Percentiles rank a stretch among this genome's conserved stretches.
phyloP scores from a whole-genome alignment of 1,139 yeast species.

The Hansenula sp. region DNA sequence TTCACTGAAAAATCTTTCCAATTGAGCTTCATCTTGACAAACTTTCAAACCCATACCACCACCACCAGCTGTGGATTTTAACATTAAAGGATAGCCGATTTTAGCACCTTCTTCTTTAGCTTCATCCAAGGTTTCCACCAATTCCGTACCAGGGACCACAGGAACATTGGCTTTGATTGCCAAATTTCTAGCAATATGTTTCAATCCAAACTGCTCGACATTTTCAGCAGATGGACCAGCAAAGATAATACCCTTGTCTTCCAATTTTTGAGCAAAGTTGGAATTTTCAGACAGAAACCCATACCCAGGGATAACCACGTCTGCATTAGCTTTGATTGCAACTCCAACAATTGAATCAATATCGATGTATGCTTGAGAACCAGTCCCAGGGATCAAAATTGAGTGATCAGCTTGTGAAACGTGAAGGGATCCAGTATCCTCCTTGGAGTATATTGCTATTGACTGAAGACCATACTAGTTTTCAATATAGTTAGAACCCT shows the following conservation, averaged over 20 bases:
- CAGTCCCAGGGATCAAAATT: constrained; percentile 33
- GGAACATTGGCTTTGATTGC: constrained; percentile 36
- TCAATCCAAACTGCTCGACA: constrained; percentile 32
- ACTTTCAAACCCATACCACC: constrained; percentile 51
- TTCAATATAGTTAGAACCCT: too few species aligned
- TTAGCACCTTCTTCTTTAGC: constrained; percentile 31
- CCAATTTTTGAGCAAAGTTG: constrained; percentile 35
- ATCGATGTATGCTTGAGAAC: constrained; percentile 40
- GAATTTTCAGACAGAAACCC: constrained; percentile 44
- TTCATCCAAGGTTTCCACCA: constrained; percentile 31
- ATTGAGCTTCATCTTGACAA: constrained; percentile 31
- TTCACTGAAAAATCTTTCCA: constrained; percentile 30
- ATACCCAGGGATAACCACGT: constrained; percentile 44
- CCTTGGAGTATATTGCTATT: constrained; percentile 38
- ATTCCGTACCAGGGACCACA: constrained; percentile 44
- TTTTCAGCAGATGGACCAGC: constrained; percentile 43
- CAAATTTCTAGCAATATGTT: constrained; percentile 32
- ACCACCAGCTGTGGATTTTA: constrained; percentile 50
- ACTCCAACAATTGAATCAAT: constrained; percentile 36
- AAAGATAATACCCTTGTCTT: constrained; percentile 34
- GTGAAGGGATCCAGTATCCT: constrained; percentile 39
- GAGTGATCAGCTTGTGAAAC: constrained; percentile 33
- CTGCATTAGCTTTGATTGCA: constrained; percentile 35
- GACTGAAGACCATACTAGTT: constrained; percentile 31
- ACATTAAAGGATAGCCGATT: constrained; percentile 44